These are phyloP conservation scores for Fusarium sp. DNA, from an alignment of 2,329 filamentous ascomycete genomes.

Conservation along the genomic window DNA sequence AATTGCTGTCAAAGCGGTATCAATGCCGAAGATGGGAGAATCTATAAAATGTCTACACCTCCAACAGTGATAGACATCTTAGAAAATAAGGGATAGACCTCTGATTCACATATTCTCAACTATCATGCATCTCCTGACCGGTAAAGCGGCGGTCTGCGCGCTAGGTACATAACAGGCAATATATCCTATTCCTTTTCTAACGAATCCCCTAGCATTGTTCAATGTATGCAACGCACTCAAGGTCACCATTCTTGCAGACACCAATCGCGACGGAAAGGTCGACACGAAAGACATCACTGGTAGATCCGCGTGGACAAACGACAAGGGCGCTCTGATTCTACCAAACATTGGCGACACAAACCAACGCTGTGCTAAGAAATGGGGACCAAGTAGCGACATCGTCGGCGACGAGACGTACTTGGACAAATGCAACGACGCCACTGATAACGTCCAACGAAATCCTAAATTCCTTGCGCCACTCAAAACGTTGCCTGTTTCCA, in stretches of 20 bases:
- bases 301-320: slow-evolving; percentile 45
- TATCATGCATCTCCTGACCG: slow-evolving; percentile 11
- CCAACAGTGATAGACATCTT: not conserved
- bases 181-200: not conserved
- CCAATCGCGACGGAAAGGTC: slow-evolving; percentile 53
- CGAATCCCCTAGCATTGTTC: not conserved
- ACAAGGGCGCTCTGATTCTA: slow-evolving; percentile 52
- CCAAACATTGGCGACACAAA: slow-evolving; percentile 54
- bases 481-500: slow-evolving; percentile 46
- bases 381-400: slow-evolving; percentile 15
- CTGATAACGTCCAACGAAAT: slow-evolving; percentile 49
- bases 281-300: slow-evolving; percentile 41
- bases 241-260: slow-evolving; percentile 51
- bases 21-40: not conserved
- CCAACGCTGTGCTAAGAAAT: slow-evolving; percentile 47
- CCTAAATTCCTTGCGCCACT: slow-evolving; percentile 51
- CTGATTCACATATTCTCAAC: not conserved
- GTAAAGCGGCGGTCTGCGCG: slow-evolving; percentile 2
- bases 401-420: slow-evolving; percentile 43
- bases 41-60: not conserved
- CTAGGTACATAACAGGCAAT: slow-evolving; percentile 1
- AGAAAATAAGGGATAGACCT: not conserved
- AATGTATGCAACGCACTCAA: slow-evolving; percentile 21
- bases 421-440: slow-evolving; percentile 52
- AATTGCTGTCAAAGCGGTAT: not conserved